A percentile compares a stretch with the other conserved stretches of the same genome.
Evolutionary conservation across 345 rosid genomes (phyloP).

Genomic region (Noccaea caerulescens): DNA sequence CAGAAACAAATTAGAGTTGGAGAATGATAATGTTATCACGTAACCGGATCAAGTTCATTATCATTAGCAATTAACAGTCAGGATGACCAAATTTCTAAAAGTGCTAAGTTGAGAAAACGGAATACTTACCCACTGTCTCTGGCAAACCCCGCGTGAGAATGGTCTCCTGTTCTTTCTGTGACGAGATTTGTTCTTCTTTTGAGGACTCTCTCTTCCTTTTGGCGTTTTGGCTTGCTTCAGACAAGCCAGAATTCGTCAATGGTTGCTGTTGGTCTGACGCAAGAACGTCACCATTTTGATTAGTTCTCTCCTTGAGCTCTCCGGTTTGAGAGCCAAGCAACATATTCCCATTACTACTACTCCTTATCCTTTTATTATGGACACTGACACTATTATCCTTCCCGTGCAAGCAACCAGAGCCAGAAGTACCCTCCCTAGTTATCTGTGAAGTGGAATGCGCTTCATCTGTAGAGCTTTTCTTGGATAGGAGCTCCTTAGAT

Average conservation of each 20-base stretch:
- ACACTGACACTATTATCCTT: slow-evolving; percentile 35
- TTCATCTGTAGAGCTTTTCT: slow-evolving; percentile 41
- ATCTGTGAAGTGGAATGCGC: slow-evolving; percentile 64
- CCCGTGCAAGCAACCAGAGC: slow-evolving; percentile 37
- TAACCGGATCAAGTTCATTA: neutral
- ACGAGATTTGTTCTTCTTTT: slow-evolving; percentile 19
- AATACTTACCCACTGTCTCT: slow-evolving; percentile 44
- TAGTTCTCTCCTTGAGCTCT: slow-evolving; percentile 48
- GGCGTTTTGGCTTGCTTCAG: slow-evolving; percentile 28
- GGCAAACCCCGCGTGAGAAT: slow-evolving; percentile 44
- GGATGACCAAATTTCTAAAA: neutral
- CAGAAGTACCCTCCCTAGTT: slow-evolving; percentile 21
- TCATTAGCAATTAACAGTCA: slow-evolving; percentile 2
- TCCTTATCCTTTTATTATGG: slow-evolving; percentile 30
- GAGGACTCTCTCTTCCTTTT: slow-evolving; percentile 46
- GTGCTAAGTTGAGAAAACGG: neutral
- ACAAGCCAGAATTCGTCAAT: slow-evolving; percentile 24
- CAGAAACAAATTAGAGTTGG: neutral
- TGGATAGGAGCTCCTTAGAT: slow-evolving; percentile 46
- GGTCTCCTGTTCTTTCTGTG: slow-evolving; percentile 28
- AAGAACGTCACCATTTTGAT: slow-evolving; percentile 55
- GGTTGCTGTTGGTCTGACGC: slow-evolving; percentile 43
- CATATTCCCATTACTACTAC: slow-evolving; percentile 35
- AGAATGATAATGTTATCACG: neutral
- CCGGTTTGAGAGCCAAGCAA: slow-evolving; percentile 33